Conservation (phyloP, 2,329 filamentous ascomycete species). For the Chalaropsis ovoidea region DNA sequence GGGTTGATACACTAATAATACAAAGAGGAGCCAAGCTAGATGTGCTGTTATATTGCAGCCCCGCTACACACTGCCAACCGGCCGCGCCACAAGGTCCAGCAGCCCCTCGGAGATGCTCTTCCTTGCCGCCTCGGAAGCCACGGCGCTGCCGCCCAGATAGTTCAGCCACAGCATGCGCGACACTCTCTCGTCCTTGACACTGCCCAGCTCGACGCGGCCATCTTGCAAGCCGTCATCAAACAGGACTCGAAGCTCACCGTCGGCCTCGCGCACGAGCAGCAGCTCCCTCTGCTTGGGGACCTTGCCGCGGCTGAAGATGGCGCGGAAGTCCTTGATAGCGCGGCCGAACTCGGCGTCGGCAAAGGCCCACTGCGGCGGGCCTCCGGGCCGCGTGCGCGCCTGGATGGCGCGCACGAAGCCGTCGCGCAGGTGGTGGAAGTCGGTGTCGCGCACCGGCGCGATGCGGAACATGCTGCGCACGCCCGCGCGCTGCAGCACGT, state of each 20-base stretch:
- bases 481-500: constrained; percentile 53
- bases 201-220: constrained; percentile 52
- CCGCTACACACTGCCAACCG: constrained; percentile 65
- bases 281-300: constrained; percentile 73
- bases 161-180: constrained; percentile 77
- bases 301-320: constrained; percentile 67
- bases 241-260: constrained; percentile 56
- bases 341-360: constrained; percentile 66
- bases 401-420: constrained; percentile 82
- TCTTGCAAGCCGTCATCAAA: constrained; percentile 47
- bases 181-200: constrained; percentile 67
- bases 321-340: constrained; percentile 67
- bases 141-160: constrained; percentile 76
- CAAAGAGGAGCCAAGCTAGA: constrained; percentile 43
- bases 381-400: constrained; percentile 47
- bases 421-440: constrained; percentile 85
- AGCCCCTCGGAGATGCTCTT: constrained; percentile 77
- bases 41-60: not conserved
- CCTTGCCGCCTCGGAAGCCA: constrained; percentile 73
- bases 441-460: constrained; percentile 83
- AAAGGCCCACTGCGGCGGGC: constrained; percentile 42
- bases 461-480: constrained; percentile 74
- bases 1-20: constrained; percentile 31
- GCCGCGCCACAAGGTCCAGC: constrained; percentile 77
- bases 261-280: constrained; percentile 55